Evolutionary conservation across 371 early-diverging fungal species (phyloP).

Genomic region (Synchytrium microbalum): DNA sequence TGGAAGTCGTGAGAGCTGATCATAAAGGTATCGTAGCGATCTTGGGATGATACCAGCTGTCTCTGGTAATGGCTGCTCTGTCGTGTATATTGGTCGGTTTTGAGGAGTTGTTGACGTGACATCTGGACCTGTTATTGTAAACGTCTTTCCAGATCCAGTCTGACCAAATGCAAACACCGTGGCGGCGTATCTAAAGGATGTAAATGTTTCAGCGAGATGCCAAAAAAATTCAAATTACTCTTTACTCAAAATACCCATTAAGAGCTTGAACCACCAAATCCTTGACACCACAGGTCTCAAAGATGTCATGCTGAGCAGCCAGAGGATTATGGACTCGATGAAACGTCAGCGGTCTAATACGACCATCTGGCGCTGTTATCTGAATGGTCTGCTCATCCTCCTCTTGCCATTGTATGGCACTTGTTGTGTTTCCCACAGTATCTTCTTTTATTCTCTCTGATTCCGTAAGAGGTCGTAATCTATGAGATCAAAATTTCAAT

Average conservation of each 20-base stretch:
- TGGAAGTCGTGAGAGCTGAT: conserved; percentile 31
- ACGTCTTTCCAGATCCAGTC: conserved; percentile 67
- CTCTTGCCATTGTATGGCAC: neutral
- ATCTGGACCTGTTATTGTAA: conserved; percentile 51
- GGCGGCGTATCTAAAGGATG: conserved; percentile 31
- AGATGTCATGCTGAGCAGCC: conserved; percentile 25
- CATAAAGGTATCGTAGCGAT: conserved; percentile 34
- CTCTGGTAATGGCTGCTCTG: conserved; percentile 5
- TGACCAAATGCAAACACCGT: conserved; percentile 56
- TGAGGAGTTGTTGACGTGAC: conserved; percentile 7
- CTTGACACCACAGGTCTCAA: conserved; percentile 35
- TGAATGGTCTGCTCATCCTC: conserved; percentile 10
- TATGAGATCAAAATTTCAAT: neutral
- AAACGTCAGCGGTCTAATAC: conserved; percentile 25
- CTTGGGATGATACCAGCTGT: conserved; percentile 40
- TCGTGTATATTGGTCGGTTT: conserved; percentile 7
- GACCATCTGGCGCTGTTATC: conserved; percentile 11
- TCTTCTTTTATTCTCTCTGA: neutral
- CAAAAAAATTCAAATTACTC: conserved; percentile 4
- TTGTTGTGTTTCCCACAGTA: neutral
- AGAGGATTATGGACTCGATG: conserved; percentile 23
- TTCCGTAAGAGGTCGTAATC: neutral
- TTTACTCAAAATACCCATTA: conserved; percentile 28
- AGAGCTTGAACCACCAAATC: conserved; percentile 32
- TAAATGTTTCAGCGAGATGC: neutral